Evolutionary conservation across 148 eudicot species (phyloP), one percentile per base, ranked within the genome.

Genomic region (Rheum nobile): DNA sequence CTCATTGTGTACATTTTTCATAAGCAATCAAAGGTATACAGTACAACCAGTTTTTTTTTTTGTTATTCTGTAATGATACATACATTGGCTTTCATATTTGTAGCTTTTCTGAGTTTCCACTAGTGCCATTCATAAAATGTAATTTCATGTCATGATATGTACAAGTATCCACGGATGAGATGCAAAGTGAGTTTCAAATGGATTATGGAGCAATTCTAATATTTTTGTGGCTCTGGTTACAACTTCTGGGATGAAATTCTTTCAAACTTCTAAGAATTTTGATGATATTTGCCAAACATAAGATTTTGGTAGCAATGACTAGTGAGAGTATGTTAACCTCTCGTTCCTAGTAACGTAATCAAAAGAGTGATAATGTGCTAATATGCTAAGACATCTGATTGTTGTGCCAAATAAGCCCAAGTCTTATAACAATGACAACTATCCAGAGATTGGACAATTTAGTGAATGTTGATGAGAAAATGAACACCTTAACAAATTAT

Each of bases 1-100:
- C 41, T 65, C 70, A 65, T 6, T 32, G 21, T 65, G 70, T 34
- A 65, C 41, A 65, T 65, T 65, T 65, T 34, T 65, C 70, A 31
- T 65, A 17, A 65, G 70, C 70, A 32, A 17, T 34, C 70, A 32
- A 65, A 32, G 41, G 70, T 65, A 65, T 65, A 65, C 38, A 31
- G 14, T 31, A 31, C 70, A 65, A 7, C 38, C 39, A 65, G 34
- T 65, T 65, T 32, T 3, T 32, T 32, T 29, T 0, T 16, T 4
- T 34, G 39, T 34, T 32, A 31, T 5, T 65, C 10, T 17, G 39
- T 32, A 32, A 29, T 34, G 22, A 31, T 32, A 13, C 41, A 32
- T 34, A 19, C 21, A 8, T 65, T 65, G 21, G 21, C 22, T 65
- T 65, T 32, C 41, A 65, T 31, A 17, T 17, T 65, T 65, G 39